phyloP scores from a whole-genome alignment of 305 asterid genomes.

The Solanum aculeatissimum region DNA sequence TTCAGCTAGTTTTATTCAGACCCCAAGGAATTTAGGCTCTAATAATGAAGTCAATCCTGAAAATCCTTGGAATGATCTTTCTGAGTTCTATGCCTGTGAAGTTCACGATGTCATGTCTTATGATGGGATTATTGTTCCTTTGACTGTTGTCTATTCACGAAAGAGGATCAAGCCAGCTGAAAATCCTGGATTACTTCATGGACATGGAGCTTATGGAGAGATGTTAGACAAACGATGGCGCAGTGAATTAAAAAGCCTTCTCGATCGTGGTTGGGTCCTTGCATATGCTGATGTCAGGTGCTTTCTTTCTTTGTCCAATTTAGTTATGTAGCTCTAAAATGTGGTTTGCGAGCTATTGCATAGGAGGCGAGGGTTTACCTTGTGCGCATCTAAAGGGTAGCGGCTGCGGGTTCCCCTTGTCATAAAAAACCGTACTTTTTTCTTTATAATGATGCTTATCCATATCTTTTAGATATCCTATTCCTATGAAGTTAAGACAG shows the following conservation, averaged over 20 bases:
- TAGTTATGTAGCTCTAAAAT: neutral
- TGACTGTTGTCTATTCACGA: conserved; percentile 71
- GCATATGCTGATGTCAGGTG: conserved; percentile 98
- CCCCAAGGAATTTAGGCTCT: conserved; percentile 11
- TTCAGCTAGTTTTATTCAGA: conserved; percentile 24
- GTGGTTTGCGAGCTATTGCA: too few species aligned
- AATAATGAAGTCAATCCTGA: conserved; percentile 6
- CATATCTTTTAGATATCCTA: neutral
- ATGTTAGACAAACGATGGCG: conserved; percentile 68
- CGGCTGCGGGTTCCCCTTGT: too few species aligned
- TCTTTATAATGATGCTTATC: neutral
- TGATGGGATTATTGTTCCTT: conserved; percentile 68
- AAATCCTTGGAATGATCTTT: conserved; percentile 71
- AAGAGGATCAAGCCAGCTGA: conserved; percentile 45
- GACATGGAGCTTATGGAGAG: conserved; percentile 94
- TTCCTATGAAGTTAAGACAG: neutral
- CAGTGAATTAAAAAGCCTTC: conserved; percentile 91
- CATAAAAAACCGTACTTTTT: neutral
- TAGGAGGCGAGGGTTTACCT: too few species aligned
- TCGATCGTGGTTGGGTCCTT: conserved; percentile 97
- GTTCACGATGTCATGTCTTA: conserved; percentile 58
- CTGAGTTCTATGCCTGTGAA: conserved; percentile 87
- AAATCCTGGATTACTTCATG: conserved; percentile 90
- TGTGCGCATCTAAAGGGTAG: too few species aligned
- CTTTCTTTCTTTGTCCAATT: conserved; percentile 10